Percentiles rank a stretch among this genome's conserved stretches.
These are phyloP conservation scores for Diaporthe vexans DNA, from an alignment of 2,329 filamentous ascomycete species.

Conservation along the genomic window DNA sequence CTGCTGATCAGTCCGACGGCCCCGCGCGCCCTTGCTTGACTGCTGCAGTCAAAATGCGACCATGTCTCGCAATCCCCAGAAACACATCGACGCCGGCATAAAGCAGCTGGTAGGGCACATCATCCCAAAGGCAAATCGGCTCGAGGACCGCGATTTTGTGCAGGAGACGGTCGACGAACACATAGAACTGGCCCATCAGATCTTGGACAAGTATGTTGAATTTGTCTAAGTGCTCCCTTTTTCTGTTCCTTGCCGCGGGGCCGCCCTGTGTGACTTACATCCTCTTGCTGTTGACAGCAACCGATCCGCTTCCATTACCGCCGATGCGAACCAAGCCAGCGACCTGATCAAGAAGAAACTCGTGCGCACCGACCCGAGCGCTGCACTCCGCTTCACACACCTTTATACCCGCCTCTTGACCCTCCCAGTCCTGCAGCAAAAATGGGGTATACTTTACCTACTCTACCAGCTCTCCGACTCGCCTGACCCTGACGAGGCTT, in stretches of 20 bases:
- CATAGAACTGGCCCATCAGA: slow-evolving; percentile 65
- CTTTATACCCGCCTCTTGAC: slow-evolving; percentile 90
- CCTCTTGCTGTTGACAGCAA: slow-evolving; percentile 27
- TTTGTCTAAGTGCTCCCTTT: not conserved
- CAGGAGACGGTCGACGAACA: slow-evolving; percentile 78
- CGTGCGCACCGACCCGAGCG: slow-evolving; percentile 81
- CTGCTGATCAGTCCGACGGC: not conserved
- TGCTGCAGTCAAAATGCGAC: slow-evolving; percentile 57
- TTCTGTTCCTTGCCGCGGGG: not conserved
- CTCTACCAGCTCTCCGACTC: slow-evolving; percentile 86
- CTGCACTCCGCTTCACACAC: slow-evolving; percentile 89
- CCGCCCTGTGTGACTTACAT: slow-evolving; percentile 17
- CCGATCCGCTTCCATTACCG: slow-evolving; percentile 66
- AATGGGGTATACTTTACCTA: slow-evolving; percentile 96
- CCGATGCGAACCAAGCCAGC: slow-evolving; percentile 90
- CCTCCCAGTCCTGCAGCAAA: slow-evolving; percentile 93
- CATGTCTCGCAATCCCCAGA: slow-evolving; percentile 69
- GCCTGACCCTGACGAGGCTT: slow-evolving; percentile 67
- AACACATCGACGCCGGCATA: slow-evolving; percentile 84
- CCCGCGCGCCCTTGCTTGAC: slow-evolving; percentile 11
- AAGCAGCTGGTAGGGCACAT: slow-evolving; percentile 83
- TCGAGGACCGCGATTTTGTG: slow-evolving; percentile 76
- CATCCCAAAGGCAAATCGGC: slow-evolving; percentile 65
- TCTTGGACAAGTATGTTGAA: slow-evolving; percentile 63
- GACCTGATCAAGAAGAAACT: slow-evolving; percentile 93